Base-by-base conservation (phyloP, 225 moss, liverwort and hornwort genomes). In the Thuidium tamariscinum region DNA sequence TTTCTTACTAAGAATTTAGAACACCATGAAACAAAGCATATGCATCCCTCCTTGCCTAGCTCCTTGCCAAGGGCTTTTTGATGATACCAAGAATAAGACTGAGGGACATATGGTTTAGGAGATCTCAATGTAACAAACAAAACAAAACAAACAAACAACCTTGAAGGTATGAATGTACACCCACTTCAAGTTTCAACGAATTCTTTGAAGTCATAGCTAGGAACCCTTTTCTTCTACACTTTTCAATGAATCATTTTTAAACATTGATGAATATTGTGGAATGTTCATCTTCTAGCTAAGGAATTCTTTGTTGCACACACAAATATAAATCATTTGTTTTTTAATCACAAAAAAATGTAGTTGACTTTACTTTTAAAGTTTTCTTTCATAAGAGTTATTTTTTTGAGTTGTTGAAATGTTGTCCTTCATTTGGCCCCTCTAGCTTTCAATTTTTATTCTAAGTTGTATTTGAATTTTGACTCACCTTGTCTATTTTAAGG, bases 41-140 rank as follows among this genome's bases (percentile, higher is more conserved):
- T 9, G 9, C 17, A 34, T 0, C 34, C 17, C 2, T 56, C 23
- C 10, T 34, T 4, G 1, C 0, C 7, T n/a, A n/a, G n/a, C n/a
- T n/a, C n/a, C n/a, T n/a, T n/a, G n/a, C n/a, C n/a, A 1, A 63
- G 17, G 0, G 3, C 2, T 63, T 32, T 63, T 0, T 0, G 1
- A 34, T 1, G 2, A 1, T 17, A 63, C 0, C 2, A 9, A 16
- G 17, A 63, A 32, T 16, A 9, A 0, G 9, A 16, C 9, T 2
- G 16, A n/a, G 8, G 2, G 4, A 62, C 3, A 0, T 30, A 30
- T 7, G 4, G 7, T 63, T 2, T 2, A 0, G 0, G 4, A 63
- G 8, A 32, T 63, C 8, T 32, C 4, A 16, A 0, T 0, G 0
- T 16, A 63, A 34, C 1, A 17, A 63, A 63, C 8, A 62, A 34